A percentile compares a stretch with the other conserved stretches of the same genome.
Conservation (phyloP, 108 stramenopile species). For the Skeletonema tropicum region DNA sequence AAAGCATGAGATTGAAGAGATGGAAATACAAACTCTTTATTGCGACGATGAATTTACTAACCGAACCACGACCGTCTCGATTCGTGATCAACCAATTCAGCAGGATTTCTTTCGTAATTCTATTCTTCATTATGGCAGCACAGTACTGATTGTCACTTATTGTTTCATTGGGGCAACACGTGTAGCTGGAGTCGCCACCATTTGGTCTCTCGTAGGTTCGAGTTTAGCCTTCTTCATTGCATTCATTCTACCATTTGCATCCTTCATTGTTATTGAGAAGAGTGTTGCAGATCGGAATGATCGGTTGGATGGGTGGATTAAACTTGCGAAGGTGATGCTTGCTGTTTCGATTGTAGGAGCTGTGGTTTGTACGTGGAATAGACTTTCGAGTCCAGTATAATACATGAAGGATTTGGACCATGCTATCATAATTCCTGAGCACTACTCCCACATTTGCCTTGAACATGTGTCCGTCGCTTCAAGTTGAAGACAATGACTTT, state of each 20-base stretch:
- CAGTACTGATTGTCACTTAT: constrained; percentile 42
- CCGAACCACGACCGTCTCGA: background rate
- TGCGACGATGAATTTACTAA: background rate
- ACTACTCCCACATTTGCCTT: too few relatives aligned
- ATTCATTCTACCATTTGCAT: constrained; percentile 62
- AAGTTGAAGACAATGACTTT: too few relatives aligned
- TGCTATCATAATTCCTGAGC: too few relatives aligned
- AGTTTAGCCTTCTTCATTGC: constrained; percentile 63
- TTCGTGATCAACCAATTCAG: background rate
- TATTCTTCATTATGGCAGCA: constrained; percentile 42
- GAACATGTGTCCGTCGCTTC: too few relatives aligned
- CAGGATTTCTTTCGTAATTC: constrained; percentile 14
- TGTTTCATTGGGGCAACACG: constrained; percentile 50
- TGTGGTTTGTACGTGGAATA: background rate
- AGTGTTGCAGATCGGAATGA: background rate
- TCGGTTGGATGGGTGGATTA: background rate
- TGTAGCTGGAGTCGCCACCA: constrained; percentile 63
- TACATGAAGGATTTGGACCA: too few relatives aligned
- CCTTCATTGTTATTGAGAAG: constrained; percentile 47
- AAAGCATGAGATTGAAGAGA: background rate
- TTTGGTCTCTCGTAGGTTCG: constrained; percentile 68
- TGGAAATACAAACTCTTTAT: background rate
- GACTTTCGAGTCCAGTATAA: background rate
- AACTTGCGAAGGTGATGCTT: background rate
- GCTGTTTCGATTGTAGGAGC: background rate